These are phyloP conservation scores for Nakazawaea wyomingensis DNA, from an alignment of 805 yeast species.

Conservation along the genomic window DNA sequence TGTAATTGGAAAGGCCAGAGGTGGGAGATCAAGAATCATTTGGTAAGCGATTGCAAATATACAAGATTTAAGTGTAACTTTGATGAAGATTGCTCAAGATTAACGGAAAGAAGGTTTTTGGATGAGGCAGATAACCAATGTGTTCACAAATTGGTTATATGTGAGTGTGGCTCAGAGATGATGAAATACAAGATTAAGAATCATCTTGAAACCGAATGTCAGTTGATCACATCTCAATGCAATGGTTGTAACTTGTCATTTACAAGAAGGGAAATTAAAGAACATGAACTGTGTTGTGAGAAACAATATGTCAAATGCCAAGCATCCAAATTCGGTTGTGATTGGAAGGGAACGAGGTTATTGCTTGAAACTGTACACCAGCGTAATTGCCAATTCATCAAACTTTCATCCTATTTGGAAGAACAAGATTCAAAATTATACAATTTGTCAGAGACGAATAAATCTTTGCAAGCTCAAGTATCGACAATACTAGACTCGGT, in stretches of 20 bases:
- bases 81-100: slow-evolving; percentile 12
- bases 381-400: slow-evolving; percentile 24
- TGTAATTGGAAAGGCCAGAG: slow-evolving; percentile 54
- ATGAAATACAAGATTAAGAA: slow-evolving; percentile 24
- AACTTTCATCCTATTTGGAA: slow-evolving; percentile 22
- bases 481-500: slow-evolving; percentile 41
- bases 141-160: slow-evolving; percentile 32
- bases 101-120: slow-evolving; percentile 16
- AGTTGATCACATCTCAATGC: slow-evolving; percentile 31
- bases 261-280: slow-evolving; percentile 31
- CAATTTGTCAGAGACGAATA: slow-evolving; percentile 31
- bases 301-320: slow-evolving; percentile 40
- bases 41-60: slow-evolving; percentile 32
- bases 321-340: slow-evolving; percentile 43
- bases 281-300: slow-evolving; percentile 38
- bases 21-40: slow-evolving; percentile 53
- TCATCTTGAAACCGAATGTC: slow-evolving; percentile 37
- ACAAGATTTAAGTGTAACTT: slow-evolving; percentile 32
- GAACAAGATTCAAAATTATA: slow-evolving; percentile 25
- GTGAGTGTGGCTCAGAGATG: slow-evolving; percentile 32
- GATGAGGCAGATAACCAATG: slow-evolving; percentile 23
- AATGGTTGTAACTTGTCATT: slow-evolving; percentile 37
- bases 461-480: slow-evolving; percentile 36
- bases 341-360: slow-evolving; percentile 35
- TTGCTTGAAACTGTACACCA: slow-evolving; percentile 23